phyloP scores from a whole-genome alignment of 768 basidiomycete species.

The Trametes cingulata region DNA sequence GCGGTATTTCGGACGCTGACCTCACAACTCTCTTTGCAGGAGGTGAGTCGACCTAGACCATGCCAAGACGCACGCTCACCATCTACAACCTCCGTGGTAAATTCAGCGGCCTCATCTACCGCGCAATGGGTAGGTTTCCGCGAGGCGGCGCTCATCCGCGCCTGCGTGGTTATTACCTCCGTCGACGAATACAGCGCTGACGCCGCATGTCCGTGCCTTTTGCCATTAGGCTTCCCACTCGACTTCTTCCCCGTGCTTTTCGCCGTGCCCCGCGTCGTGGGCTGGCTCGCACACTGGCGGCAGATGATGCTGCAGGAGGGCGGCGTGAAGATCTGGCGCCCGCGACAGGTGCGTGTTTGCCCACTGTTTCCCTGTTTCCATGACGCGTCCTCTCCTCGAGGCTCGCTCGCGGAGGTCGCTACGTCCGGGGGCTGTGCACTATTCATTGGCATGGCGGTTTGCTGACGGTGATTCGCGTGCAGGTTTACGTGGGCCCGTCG shows the following conservation, averaged over 20 bases:
- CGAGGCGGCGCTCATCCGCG: conserved; percentile 1
- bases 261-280: conserved; percentile 88
- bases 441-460: not conserved
- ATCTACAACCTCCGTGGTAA: conserved; percentile 10
- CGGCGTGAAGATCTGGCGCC: conserved; percentile 93
- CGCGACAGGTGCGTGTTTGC: conserved; percentile 60
- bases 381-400: not conserved
- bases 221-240: conserved; percentile 73
- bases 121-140: conserved; percentile 73
- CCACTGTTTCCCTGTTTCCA: not conserved
- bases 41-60: conserved; percentile 38
- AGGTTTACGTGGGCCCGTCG: conserved; percentile 79
- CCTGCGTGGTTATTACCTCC: not conserved
- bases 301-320: conserved; percentile 93
- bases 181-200: not conserved
- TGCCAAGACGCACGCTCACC: not conserved
- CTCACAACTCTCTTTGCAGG: conserved; percentile 40
- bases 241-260: conserved; percentile 96
- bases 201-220: not conserved
- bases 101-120: conserved; percentile 83
- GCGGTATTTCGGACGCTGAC: not conserved
- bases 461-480: conserved; percentile 9
- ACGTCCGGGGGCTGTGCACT: conserved; percentile 2
- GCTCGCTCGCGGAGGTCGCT: not conserved
- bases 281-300: conserved; percentile 93